Conservation (phyloP, 2,329 filamentous ascomycete genomes). For the Penicillium polonicum region DNA sequence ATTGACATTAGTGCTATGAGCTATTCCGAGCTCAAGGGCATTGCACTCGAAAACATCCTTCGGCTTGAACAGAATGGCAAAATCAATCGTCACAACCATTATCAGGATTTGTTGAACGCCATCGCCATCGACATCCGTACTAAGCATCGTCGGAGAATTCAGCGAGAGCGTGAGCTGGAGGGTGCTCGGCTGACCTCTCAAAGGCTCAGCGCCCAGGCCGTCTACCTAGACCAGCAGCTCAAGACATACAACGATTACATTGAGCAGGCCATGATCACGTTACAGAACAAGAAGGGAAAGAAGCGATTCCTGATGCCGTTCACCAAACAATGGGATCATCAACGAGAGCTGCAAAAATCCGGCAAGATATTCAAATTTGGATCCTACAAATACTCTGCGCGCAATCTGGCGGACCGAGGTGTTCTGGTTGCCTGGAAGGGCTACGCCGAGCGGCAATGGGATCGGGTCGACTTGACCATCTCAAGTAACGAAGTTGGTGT, state of each 20-base stretch:
- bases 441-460: slow-evolving; percentile 78
- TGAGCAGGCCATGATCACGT: slow-evolving; percentile 93
- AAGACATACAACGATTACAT: slow-evolving; percentile 99
- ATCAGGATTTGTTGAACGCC: slow-evolving; percentile 96
- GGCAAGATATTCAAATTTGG: slow-evolving; percentile 96
- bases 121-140: slow-evolving; percentile 96
- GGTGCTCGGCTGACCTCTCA: slow-evolving; percentile 49
- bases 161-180: slow-evolving; percentile 87
- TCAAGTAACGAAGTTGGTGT: slow-evolving; percentile 90
- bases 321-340: slow-evolving; percentile 98
- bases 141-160: slow-evolving; percentile 89
- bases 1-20: slow-evolving; percentile 85
- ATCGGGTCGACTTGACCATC: slow-evolving; percentile 90
- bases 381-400: slow-evolving; percentile 93
- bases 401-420: slow-evolving; percentile 85
- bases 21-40: slow-evolving; percentile 89
- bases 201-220: slow-evolving; percentile 62
- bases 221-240: slow-evolving; percentile 89
- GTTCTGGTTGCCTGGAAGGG: slow-evolving; percentile 91
- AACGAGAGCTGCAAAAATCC: slow-evolving; percentile 87
- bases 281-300: slow-evolving; percentile 95
- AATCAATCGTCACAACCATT: slow-evolving; percentile 82
- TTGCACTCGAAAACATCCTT: slow-evolving; percentile 90
- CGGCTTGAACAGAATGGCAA: slow-evolving; percentile 81
- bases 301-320: slow-evolving; percentile 94